phyloP scores from a whole-genome alignment of 2,329 filamentous ascomycete species.

The Cryphonectria parasitica region DNA sequence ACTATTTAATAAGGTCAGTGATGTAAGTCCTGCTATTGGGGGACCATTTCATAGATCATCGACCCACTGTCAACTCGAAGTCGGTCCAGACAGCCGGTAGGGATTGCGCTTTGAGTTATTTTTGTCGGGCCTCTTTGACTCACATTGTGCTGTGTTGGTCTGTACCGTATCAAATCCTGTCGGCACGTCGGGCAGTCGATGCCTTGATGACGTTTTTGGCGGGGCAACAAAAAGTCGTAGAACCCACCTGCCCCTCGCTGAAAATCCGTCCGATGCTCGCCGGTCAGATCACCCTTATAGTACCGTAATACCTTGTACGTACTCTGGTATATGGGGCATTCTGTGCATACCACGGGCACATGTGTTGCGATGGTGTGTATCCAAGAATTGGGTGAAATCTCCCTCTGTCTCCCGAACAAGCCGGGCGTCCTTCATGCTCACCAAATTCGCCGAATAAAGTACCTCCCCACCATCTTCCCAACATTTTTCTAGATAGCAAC shows the following conservation, averaged over 20 bases:
- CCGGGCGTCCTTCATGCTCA: not conserved
- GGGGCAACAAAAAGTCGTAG: slow-evolving; percentile 7
- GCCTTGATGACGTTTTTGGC: slow-evolving; percentile 17
- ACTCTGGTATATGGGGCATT: not conserved
- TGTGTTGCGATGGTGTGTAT: not conserved
- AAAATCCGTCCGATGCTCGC: slow-evolving; percentile 16
- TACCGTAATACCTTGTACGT: not conserved
- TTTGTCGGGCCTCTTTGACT: slow-evolving; percentile 2
- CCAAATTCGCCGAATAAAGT: not conserved
- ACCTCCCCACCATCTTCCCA: not conserved
- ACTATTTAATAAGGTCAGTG: not conserved
- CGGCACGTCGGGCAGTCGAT: slow-evolving; percentile 8
- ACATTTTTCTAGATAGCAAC: not conserved
- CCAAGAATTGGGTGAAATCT: not conserved
- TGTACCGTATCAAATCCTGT: not conserved
- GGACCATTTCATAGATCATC: not conserved
- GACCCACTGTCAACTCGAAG: not conserved
- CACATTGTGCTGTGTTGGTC: not conserved
- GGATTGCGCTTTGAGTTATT: not conserved
- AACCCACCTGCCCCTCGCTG: slow-evolving; percentile 14
- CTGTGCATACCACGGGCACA: not conserved
- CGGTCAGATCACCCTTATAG: not conserved
- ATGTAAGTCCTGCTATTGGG: not conserved
- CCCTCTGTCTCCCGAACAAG: slow-evolving; percentile 8
- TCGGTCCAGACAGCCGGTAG: not conserved